Conservation (phyloP, 2,329 filamentous ascomycete genomes). For the Neofusicoccum cordaticola region DNA sequence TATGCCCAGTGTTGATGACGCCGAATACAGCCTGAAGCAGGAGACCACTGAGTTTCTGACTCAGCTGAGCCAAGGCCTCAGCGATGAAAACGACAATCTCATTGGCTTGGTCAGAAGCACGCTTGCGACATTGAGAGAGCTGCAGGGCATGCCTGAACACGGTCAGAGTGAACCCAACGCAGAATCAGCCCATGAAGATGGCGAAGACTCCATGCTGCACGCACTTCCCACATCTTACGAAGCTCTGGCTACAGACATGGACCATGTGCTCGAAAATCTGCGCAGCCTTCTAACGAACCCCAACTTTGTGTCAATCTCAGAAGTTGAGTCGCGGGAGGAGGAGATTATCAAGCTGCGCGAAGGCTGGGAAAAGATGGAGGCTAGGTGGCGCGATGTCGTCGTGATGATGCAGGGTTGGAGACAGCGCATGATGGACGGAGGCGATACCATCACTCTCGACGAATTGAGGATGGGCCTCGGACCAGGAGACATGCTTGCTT, state of each 20-base stretch:
- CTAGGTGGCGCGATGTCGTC: constrained; percentile 84
- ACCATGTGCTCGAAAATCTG: constrained; percentile 75
- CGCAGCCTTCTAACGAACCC: constrained; percentile 86
- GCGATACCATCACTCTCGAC: constrained; percentile 63
- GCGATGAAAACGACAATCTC: constrained; percentile 87
- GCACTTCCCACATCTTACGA: constrained; percentile 63
- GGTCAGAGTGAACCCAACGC: constrained; percentile 25
- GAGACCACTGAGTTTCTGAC: constrained; percentile 93
- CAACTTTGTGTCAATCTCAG: constrained; percentile 92
- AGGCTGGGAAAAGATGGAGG: constrained; percentile 93
- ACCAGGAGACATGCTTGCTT: constrained; percentile 51
- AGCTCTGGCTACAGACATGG: constrained; percentile 68
- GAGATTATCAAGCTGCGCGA: constrained; percentile 80
- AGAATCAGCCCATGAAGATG: constrained; percentile 34
- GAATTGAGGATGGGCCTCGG: constrained; percentile 60
- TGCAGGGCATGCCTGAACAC: constrained; percentile 54
- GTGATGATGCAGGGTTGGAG: constrained; percentile 91
- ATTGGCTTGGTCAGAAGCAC: constrained; percentile 70
- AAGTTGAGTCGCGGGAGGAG: constrained; percentile 87
- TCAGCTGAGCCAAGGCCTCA: constrained; percentile 74
- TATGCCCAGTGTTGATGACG: constrained; percentile 51
- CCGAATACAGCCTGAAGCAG: constrained; percentile 67
- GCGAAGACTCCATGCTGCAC: constrained; percentile 35
- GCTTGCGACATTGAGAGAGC: constrained; percentile 65
- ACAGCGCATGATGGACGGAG: constrained; percentile 70